Base-by-base conservation (phyloP, 768 basidiomycete species). In the Boletus insuetus region DNA sequence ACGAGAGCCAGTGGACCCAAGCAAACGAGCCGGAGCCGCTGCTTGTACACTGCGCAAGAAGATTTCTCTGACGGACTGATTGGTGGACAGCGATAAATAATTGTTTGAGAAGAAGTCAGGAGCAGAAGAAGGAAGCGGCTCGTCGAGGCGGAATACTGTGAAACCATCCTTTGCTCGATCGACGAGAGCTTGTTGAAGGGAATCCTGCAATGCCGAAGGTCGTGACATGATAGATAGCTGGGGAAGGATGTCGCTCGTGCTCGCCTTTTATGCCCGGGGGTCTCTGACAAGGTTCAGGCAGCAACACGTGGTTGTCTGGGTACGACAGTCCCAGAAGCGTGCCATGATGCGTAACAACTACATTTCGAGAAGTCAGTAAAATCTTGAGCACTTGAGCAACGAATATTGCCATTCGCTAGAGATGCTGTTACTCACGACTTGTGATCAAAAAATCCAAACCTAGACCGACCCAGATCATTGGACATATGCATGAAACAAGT, bases 1-100 rank as follows among this genome's bases (percentile, higher is more conserved):
- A 6, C 82, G 75, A 2, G 81, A 81, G 6, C 81, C 81, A 4
- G 77, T 74, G 12, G 82, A 74, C 11, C 83, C 81, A 49, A 80
- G 61, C 29, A 81, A 61, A 44, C 56, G 56, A 32, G 3, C 12
- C 1, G 32, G 56, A 37, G 54, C 60, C 12, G 48, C 55, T 4
- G 55, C 50, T 17, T 75, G 65, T 10, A 61, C 52, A 8, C 60
- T 48, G n/a, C 76, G 58, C 64, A 79, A 74, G 14, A 63, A 58
- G 16, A 52, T 24, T 5, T 75, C 73, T 8, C 56, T 47, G 2
- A 80, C 68, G 2, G 55, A 48, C 0, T 56, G 41, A 42, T 75
- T 74, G 3, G 65, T 62, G 6, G 77, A 69, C 3, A 83, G 61
- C 1, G 80, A 79, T 12, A 83, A 71, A 57, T 81, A 82, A 59